These are phyloP conservation scores for Gossypium lobatum DNA, from an alignment of 441 rosid genomes.

Conservation along the genomic window DNA sequence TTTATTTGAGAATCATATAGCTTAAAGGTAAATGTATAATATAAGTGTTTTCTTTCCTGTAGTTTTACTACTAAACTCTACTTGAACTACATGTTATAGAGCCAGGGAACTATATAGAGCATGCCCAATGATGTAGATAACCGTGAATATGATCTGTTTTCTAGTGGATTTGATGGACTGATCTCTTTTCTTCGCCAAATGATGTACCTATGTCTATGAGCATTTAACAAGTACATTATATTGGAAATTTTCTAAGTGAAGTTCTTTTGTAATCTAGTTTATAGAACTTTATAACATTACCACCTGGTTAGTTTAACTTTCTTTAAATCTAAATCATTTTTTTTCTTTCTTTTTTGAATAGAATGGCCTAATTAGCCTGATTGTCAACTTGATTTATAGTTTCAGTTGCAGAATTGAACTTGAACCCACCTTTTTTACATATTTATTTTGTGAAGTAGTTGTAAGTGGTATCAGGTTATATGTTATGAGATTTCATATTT, in stretches of 20 bases:
- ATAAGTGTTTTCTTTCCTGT: neutral
- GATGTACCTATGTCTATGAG: neutral
- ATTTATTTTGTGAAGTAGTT: neutral
- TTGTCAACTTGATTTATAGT: neutral
- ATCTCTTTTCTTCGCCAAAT: neutral
- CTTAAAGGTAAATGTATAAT: neutral
- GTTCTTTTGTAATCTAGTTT: neutral
- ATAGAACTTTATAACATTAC: neutral
- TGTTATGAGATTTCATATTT: neutral
- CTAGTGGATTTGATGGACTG: neutral
- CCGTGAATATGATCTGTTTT: neutral
- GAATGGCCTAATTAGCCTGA: neutral
- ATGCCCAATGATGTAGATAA: neutral
- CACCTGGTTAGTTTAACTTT: neutral
- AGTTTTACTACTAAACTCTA: neutral
- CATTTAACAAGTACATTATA: neutral
- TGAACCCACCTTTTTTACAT: neutral
- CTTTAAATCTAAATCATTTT: neutral
- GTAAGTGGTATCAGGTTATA: neutral
- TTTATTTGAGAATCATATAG: constrained; percentile 1
- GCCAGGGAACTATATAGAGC: neutral
- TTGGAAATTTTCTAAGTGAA: neutral
- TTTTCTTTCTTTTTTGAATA: neutral
- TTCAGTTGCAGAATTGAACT: constrained; percentile 1
- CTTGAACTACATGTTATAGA: neutral